Evolutionary conservation across 2,329 filamentous ascomycete species (phyloP).

Genomic region (Sporothrix dimorphospora): DNA sequence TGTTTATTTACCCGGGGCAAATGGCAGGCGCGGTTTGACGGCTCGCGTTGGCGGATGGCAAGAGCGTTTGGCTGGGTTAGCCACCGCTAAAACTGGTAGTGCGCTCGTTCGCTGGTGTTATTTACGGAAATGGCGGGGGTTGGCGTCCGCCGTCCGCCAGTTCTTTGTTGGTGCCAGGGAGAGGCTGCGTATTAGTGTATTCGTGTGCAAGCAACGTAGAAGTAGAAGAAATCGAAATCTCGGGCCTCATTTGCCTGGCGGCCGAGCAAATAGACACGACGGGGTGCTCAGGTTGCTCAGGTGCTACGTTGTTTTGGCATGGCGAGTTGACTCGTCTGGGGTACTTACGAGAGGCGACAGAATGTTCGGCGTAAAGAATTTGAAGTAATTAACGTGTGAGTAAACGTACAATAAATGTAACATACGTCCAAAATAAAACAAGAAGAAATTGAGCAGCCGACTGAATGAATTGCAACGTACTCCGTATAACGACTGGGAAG

Average conservation of each 20-base stretch:
- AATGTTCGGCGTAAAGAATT: background rate
- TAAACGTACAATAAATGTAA: background rate
- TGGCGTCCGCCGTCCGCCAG: background rate
- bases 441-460: background rate
- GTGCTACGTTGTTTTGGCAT: background rate
- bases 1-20: background rate
- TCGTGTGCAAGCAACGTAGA: background rate
- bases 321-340: background rate
- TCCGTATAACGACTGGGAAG: background rate
- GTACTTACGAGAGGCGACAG: background rate
- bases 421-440: background rate
- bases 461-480: background rate
- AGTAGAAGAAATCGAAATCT: background rate
- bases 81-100: background rate
- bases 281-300: background rate
- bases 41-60: background rate
- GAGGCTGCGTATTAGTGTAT: background rate
- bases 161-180: background rate
- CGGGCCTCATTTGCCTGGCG: background rate
- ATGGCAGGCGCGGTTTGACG: background rate
- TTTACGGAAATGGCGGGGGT: constrained; percentile 4
- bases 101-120: background rate
- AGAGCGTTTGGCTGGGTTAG: background rate
- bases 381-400: background rate
- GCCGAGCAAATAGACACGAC: background rate